A percentile compares a stretch with the other conserved stretches of the same genome.
Conservation (phyloP, 179 eudicot genomes). For the Amaranthus tricolor region DNA sequence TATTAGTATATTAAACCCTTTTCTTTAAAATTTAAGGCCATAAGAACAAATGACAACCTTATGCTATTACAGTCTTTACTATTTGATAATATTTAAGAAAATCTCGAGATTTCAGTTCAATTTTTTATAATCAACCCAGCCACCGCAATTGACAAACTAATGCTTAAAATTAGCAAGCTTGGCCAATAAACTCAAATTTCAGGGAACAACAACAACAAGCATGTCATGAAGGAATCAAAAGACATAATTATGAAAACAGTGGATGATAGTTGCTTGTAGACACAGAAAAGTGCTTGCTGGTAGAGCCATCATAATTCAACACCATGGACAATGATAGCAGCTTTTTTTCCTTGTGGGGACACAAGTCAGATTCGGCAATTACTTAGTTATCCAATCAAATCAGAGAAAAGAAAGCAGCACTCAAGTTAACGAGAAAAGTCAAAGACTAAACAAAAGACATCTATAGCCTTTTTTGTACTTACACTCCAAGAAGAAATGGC, state of each 20-base stretch:
- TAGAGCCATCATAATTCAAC: slow-evolving; percentile 4
- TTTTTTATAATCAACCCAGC: neutral
- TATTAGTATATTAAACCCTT: neutral
- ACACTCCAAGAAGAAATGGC: slow-evolving; percentile 99
- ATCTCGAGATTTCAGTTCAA: neutral
- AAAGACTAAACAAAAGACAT: neutral
- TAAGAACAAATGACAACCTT: neutral
- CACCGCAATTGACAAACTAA: neutral
- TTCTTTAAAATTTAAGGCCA: neutral
- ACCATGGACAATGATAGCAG: slow-evolving; percentile 2
- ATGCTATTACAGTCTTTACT: neutral
- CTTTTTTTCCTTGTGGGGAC: slow-evolving; percentile 7
- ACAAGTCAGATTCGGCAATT: neutral
- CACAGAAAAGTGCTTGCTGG: slow-evolving; percentile 6
- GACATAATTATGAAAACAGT: neutral
- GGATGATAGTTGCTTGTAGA: neutral
- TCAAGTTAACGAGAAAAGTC: neutral
- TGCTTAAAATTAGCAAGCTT: neutral
- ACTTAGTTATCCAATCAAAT: slow-evolving; percentile 5
- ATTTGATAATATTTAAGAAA: neutral
- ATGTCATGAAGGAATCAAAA: neutral
- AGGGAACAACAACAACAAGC: neutral
- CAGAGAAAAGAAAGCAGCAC: neutral
- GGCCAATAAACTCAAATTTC: neutral
- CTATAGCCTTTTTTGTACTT: slow-evolving; percentile 38